A percentile compares a stretch with the other conserved stretches of the same genome.
Evolutionary conservation across 2,329 filamentous ascomycete species (phyloP).

Genomic region (Aurifilum marmelostoma): DNA sequence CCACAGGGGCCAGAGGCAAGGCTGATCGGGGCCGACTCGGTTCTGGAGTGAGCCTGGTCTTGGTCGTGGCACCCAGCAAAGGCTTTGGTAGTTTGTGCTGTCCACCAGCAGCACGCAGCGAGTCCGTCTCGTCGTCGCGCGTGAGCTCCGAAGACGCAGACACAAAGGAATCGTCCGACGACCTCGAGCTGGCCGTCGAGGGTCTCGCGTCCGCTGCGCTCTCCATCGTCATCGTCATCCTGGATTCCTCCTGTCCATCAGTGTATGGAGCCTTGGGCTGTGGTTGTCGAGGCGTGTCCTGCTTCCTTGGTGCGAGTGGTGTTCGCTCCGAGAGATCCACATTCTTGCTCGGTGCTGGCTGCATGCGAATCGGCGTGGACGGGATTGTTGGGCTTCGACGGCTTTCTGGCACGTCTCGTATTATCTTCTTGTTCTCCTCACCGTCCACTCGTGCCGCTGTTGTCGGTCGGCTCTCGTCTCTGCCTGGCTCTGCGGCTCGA

Average conservation of each 20-base stretch:
- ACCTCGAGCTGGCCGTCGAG: slow-evolving; percentile 38
- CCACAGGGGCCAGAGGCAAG: slow-evolving; percentile 17
- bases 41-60: slow-evolving; percentile 30
- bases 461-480: not conserved
- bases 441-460: not conserved
- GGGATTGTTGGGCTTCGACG: slow-evolving; percentile 10
- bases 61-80: slow-evolving; percentile 9
- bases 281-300: slow-evolving; percentile 9
- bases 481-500: not conserved
- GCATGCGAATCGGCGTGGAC: slow-evolving; percentile 8
- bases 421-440: slow-evolving; percentile 1
- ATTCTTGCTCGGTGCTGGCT: slow-evolving; percentile 16
- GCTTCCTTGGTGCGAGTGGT: not conserved
- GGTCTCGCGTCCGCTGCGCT: slow-evolving; percentile 19
- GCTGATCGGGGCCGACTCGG: slow-evolving; percentile 24
- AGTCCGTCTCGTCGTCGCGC: slow-evolving; percentile 19
- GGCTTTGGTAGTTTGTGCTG: not conserved
- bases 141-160: slow-evolving; percentile 38
- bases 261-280: slow-evolving; percentile 3
- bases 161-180: slow-evolving; percentile 52
- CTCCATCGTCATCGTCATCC: not conserved
- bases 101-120: slow-evolving; percentile 5
- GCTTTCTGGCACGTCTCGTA: not conserved
- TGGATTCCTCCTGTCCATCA: slow-evolving; percentile 26
- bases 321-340: not conserved